These are phyloP conservation scores for Oryza punctata DNA, from an alignment of 176 grass and related monocot genomes.

Conservation along the genomic window DNA sequence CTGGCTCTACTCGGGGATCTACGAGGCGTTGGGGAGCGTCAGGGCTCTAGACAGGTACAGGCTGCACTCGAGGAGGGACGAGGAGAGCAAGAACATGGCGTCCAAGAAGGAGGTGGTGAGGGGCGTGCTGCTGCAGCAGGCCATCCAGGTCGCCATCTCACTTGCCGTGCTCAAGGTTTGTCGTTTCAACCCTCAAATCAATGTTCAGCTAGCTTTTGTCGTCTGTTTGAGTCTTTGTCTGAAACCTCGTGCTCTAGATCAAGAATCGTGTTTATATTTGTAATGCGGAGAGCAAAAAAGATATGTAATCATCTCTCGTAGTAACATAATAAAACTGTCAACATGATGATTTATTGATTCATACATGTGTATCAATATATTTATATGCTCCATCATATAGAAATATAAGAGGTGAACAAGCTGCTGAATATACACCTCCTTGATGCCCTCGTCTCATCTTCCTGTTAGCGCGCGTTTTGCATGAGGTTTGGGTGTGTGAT, in stretches of 20 bases:
- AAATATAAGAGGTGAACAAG: too few species aligned
- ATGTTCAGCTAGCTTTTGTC: not conserved
- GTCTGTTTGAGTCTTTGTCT: not conserved
- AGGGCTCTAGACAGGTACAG: conserved; percentile 54
- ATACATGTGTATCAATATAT: too few species aligned
- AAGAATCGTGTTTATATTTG: not conserved
- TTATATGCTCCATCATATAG: too few species aligned
- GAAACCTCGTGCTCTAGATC: not conserved
- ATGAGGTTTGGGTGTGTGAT: not conserved
- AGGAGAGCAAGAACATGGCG: conserved; percentile 69
- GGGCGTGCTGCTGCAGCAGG: conserved; percentile 80
- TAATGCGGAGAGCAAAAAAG: too few species aligned
- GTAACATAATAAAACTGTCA: too few species aligned
- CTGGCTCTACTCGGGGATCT: conserved; percentile 73
- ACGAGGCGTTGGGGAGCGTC: conserved; percentile 51
- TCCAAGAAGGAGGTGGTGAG: conserved; percentile 62
- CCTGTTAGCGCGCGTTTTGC: not conserved
- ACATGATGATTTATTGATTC: too few species aligned
- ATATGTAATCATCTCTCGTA: too few species aligned
- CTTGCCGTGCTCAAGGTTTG: conserved; percentile 54
- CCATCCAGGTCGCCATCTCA: conserved; percentile 59
- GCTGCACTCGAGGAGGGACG: conserved; percentile 70
- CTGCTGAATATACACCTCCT: too few species aligned
- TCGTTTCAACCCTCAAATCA: not conserved
- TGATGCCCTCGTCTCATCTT: too few species aligned